Percentiles rank a stretch among this genome's conserved stretches.
Evolutionary conservation across 352 stramenopile species (phyloP).

Genomic region (Globisporangium camurandrum): DNA sequence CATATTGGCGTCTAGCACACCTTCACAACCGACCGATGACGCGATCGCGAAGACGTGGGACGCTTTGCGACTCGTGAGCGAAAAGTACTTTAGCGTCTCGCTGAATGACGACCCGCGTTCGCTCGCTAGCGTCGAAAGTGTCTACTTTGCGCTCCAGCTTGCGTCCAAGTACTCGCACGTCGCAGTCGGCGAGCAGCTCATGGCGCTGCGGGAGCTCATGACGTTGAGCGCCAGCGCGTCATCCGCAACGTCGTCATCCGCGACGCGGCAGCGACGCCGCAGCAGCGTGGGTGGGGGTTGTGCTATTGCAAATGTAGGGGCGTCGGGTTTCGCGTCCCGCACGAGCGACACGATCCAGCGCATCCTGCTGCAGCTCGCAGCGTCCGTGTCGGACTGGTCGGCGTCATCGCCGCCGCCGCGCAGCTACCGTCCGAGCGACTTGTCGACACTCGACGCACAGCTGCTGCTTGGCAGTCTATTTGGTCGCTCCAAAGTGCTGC

Average conservation of each 20-base stretch:
- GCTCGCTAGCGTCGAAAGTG: constrained; percentile 20
- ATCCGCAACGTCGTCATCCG: constrained; percentile 1
- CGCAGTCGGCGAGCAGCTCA: constrained; percentile 1
- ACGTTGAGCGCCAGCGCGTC: constrained; percentile 17
- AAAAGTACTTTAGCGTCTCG: constrained; percentile 68
- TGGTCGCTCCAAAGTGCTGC: constrained; percentile 25
- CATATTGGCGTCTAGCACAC: no score
- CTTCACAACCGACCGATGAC: no score
- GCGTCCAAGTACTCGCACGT: constrained; percentile 11
- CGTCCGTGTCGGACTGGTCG: background rate
- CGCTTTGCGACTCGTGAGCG: constrained; percentile 26
- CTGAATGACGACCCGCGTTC: constrained; percentile 19
- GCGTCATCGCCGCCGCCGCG: constrained; percentile 2
- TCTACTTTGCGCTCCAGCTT: constrained; percentile 39
- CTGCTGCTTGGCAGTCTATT: constrained; percentile 25
- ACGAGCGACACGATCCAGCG: constrained; percentile 4
- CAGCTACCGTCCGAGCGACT: constrained; percentile 1
- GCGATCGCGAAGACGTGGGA: constrained; percentile 22
- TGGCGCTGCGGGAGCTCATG: constrained; percentile 14
- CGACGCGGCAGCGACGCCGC: no score
- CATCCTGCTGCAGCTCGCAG: constrained; percentile 9
- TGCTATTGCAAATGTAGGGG: no score
- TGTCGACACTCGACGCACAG: constrained; percentile 5
- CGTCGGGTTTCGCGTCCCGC: no score
- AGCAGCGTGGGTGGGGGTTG: no score